Conservation (phyloP, 345 rosid genomes). For the Carallia pectinifolia region DNA sequence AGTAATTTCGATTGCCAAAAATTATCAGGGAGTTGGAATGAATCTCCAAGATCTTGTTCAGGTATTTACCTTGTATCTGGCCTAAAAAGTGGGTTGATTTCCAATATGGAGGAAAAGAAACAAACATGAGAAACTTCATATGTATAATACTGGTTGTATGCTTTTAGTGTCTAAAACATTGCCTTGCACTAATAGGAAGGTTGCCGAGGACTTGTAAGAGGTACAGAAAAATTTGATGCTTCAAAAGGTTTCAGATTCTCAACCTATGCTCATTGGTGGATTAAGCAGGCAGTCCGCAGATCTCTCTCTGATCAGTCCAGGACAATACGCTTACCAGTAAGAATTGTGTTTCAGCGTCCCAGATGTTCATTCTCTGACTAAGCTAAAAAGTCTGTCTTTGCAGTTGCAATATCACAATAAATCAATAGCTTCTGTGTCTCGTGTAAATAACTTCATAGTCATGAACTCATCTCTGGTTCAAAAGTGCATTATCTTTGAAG, state of each 20-base stretch:
- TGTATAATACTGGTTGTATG: background rate
- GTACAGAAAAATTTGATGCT: conserved; percentile 92
- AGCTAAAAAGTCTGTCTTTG: background rate
- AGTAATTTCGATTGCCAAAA: conserved; percentile 93
- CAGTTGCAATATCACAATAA: background rate
- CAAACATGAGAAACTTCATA: background rate
- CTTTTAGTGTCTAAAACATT: conserved; percentile 13
- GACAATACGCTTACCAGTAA: conserved; percentile 83
- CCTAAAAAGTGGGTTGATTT: background rate
- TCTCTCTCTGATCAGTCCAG: conserved; percentile 85
- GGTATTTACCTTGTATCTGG: conserved; percentile 39
- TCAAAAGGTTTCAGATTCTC: conserved; percentile 96
- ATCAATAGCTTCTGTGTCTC: background rate
- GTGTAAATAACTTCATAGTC: background rate
- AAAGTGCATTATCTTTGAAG: background rate
- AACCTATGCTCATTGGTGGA: conserved; percentile 99
- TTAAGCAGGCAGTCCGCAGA: conserved; percentile 84
- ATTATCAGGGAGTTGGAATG: conserved; percentile 87
- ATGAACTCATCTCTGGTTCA: background rate
- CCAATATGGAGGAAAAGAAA: background rate
- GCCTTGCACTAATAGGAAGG: conserved; percentile 62
- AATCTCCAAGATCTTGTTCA: conserved; percentile 95
- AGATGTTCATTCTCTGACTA: conserved; percentile 6
- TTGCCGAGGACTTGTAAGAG: conserved; percentile 86
- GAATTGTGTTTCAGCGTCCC: conserved; percentile 18